phyloP scores from a whole-genome alignment of 169 alveolate species.

The Besnoitia besnoiti region DNA sequence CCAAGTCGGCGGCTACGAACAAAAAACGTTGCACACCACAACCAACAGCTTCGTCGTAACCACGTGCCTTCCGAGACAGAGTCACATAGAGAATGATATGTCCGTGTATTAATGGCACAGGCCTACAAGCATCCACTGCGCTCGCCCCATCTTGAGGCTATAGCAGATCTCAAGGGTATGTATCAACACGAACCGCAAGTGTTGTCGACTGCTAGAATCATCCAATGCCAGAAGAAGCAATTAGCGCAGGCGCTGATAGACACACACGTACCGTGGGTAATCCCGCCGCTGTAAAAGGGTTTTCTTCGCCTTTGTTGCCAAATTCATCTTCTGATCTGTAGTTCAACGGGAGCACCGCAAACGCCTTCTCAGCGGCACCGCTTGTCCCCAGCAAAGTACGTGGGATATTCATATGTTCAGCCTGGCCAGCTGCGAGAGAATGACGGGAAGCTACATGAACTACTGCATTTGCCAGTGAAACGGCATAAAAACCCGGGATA shows the following conservation, averaged over 20 bases:
- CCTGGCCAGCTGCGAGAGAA: background rate
- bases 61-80: too few species aligned
- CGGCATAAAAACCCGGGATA: background rate
- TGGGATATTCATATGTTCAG: background rate
- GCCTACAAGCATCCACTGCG: too few species aligned
- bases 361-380: slow-evolving; percentile 11
- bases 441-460: background rate
- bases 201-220: too few species aligned
- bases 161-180: too few species aligned
- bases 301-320: background rate
- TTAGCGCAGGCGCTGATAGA: too few species aligned
- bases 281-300: slow-evolving; percentile 9
- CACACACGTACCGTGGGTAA: background rate
- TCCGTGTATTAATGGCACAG: too few species aligned
- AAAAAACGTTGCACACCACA: background rate
- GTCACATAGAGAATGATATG: too few species aligned
- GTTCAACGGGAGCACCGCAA: background rate
- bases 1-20: background rate
- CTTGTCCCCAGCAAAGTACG: slow-evolving; percentile 3
- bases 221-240: too few species aligned
- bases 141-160: too few species aligned
- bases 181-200: too few species aligned
- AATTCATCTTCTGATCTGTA: background rate
- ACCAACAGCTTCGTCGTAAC: background rate
- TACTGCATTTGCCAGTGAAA: background rate